A percentile compares a stretch with the other conserved stretches of the same genome.
Evolutionary conservation across 2,329 filamentous ascomycete genomes (phyloP).

Genomic region (Apiospora pterosperma): DNA sequence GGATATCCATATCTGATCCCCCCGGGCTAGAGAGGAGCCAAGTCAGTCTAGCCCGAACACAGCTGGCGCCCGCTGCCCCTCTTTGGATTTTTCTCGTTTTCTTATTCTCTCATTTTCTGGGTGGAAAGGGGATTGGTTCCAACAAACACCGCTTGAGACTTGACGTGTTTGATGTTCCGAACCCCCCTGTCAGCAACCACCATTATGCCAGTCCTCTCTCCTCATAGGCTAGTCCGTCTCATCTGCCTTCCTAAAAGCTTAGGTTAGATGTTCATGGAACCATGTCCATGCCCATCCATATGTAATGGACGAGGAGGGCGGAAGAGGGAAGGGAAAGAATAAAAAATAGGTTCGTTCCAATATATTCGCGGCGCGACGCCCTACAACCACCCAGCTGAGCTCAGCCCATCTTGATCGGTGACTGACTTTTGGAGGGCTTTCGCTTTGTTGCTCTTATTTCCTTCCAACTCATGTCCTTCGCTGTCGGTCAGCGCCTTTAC

Average conservation of each 20-base stretch:
- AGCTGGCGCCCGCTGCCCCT: background rate
- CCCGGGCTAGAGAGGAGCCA: background rate
- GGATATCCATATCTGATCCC: background rate
- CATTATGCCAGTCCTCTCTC: background rate
- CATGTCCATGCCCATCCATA: background rate
- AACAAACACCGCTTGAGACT: conserved; percentile 9
- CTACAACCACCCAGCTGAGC: background rate
- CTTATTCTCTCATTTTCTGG: background rate
- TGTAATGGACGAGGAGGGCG: background rate
- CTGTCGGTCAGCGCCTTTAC: background rate
- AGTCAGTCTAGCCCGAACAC: background rate
- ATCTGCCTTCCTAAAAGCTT: background rate
- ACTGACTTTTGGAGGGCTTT: background rate
- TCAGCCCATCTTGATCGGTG: background rate
- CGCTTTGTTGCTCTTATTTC: background rate
- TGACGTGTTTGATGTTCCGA: conserved; percentile 7
- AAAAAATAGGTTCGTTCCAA: background rate
- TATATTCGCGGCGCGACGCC: background rate
- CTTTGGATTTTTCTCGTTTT: too few species aligned
- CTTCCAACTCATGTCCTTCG: background rate
- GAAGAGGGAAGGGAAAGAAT: background rate
- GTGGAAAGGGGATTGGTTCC: background rate
- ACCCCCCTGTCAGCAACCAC: background rate
- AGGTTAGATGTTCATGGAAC: background rate
- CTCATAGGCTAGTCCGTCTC: background rate